Evolutionary conservation across 306 rosid genomes (phyloP), one percentile per base, ranked within the genome.

Genomic region (Cyclanthera cordifolia): DNA sequence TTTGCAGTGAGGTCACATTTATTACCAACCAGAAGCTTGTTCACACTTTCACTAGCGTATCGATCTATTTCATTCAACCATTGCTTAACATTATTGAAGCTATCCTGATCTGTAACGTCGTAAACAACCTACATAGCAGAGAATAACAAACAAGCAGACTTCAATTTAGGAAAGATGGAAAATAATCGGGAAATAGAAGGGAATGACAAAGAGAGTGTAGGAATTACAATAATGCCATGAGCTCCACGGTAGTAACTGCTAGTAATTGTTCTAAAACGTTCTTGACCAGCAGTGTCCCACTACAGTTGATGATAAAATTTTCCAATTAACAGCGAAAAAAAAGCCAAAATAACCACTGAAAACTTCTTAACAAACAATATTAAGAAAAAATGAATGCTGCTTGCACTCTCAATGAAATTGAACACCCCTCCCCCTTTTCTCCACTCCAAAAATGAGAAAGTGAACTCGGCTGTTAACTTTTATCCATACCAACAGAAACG

Each of bases 221-320:
- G 49, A 71, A 84, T 80, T 75, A 87, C 93, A 63, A 87, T 87
- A 60, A 87, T 87, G 75, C 93, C 93, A 67, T 87, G 93, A 77
- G 93, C 93, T 51, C 93, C 93, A 55, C 93, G 93, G 73, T 87
- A 87, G 87, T 87, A 87, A 79, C 93, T 87, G 83, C 93, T 87
- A 64, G 93, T 87, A 82, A 87, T 87, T 64, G 93, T 87, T 46
- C 93, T 84, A 65, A 87, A 87, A 73, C 93, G 89, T 80, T 87
- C 93, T 76, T 87, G 93, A 55, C 93, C 93, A 57, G 93, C 93
- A 73, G 93, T 87, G 80, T 87, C 93, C 93, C 93, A 87, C 93
- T 87, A 72, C 30, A 72, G 13, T 41, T 12, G 71, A 66, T 1
- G 9, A 9, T 15, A 2, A 15, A 15, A 46, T 64, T 49, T 63